Conservation (phyloP, 2,329 filamentous ascomycete species). For the Sporothrix brasiliensis region DNA sequence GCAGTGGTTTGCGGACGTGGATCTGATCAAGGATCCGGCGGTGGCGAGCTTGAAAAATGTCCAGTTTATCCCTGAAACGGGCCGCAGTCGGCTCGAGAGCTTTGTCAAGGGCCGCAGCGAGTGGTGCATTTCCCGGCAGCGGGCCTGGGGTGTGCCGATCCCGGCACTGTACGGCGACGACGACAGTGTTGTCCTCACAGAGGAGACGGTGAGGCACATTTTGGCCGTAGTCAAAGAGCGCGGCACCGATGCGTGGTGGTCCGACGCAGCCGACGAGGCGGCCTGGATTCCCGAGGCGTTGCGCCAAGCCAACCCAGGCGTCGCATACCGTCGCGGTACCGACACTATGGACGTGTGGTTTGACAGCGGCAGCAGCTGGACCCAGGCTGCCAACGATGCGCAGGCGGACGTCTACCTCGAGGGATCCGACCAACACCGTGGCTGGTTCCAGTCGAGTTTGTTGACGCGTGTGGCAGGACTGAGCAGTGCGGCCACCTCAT, state of each 20-base stretch:
- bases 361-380: conserved; percentile 96
- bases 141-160: conserved; percentile 95
- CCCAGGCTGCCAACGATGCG: conserved; percentile 48
- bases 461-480: conserved; percentile 78
- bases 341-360: conserved; percentile 99
- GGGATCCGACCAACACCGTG: conserved; percentile 92
- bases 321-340: conserved; percentile 70
- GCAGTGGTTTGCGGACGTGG: conserved; percentile 97
- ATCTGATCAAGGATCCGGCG: conserved; percentile 74
- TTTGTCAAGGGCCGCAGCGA: conserved; percentile 88
- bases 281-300: conserved; percentile 75
- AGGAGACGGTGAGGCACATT: conserved; percentile 80
- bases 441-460: conserved; percentile 97
- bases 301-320: conserved; percentile 47
- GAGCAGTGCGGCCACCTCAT: conserved; percentile 34
- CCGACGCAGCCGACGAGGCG: conserved; percentile 72
- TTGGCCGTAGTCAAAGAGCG: conserved; percentile 74
- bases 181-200: conserved; percentile 76
- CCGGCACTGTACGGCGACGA: conserved; percentile 81
- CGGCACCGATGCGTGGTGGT: conserved; percentile 94
- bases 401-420: conserved; percentile 88
- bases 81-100: conserved; percentile 74
- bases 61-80: conserved; percentile 74
- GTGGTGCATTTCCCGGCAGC: conserved; percentile 97
- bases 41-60: conserved; percentile 71